phyloP scores from a whole-genome alignment of 139 green algal species.

The Tetraselmis striata region DNA sequence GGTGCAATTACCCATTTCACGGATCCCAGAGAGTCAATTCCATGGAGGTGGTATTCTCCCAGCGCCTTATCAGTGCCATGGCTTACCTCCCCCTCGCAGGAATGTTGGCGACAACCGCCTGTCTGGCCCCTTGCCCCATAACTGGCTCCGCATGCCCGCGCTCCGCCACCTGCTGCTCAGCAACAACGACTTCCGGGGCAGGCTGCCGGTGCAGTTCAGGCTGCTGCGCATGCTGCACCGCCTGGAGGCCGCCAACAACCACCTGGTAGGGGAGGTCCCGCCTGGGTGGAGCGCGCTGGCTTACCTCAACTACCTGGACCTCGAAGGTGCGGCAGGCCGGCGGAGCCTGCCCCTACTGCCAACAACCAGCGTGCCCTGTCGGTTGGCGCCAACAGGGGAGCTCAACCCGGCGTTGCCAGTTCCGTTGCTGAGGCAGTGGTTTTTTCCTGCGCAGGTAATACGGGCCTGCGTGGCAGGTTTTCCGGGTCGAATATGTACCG shows the following conservation, averaged over 20 bases:
- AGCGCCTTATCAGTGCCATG: no score
- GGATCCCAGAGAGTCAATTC: no score
- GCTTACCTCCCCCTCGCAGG: no score
- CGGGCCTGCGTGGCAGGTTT: not conserved
- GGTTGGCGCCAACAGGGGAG: no score
- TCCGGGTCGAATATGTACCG: not conserved
- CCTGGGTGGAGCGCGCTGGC: not conserved
- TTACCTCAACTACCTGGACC: not conserved
- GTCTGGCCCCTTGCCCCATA: not conserved
- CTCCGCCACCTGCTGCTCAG: not conserved
- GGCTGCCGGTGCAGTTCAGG: not conserved
- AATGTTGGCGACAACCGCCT: not conserved
- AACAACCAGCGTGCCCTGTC: no score
- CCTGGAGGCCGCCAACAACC: not conserved
- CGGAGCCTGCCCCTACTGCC: no score
- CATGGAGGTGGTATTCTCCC: no score
- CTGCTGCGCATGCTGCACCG: not conserved
- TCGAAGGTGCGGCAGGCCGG: no score
- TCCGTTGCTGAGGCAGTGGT: no score
- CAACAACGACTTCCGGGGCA: not conserved
- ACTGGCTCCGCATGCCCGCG: not conserved
- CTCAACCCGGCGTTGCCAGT: no score
- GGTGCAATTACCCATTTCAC: no score
- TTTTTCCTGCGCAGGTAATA: no score
- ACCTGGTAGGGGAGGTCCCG: not conserved